Conservation (phyloP, 1,284 basidiomycete species). For the Pascua sp. region DNA sequence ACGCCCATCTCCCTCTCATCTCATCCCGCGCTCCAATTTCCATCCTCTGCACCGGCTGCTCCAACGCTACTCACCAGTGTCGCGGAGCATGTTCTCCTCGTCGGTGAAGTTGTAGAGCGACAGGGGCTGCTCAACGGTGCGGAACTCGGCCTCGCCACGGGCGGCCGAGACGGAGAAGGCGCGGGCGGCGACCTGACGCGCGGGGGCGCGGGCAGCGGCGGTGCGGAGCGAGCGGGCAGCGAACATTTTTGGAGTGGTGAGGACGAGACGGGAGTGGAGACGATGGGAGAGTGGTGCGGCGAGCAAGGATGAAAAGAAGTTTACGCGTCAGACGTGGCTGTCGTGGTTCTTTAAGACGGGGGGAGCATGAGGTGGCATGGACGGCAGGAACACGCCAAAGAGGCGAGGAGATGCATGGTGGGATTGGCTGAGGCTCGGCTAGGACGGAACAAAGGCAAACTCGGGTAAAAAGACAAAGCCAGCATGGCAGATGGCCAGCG, state of each 20-base stretch:
- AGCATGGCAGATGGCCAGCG: too few species aligned
- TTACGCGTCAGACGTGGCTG: too few species aligned
- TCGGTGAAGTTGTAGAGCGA: slow-evolving; percentile 74
- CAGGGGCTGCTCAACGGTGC: slow-evolving; percentile 41
- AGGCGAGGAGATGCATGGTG: too few species aligned
- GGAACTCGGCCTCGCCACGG: slow-evolving; percentile 35
- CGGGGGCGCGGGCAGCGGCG: slow-evolving; percentile 17
- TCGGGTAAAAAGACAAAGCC: too few species aligned
- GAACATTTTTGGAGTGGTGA: slow-evolving; percentile 4
- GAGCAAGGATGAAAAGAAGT: neutral
- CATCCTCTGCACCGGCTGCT: too few species aligned
- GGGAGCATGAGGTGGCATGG: too few species aligned
- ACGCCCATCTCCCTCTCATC: too few species aligned
- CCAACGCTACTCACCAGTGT: slow-evolving; percentile 61
- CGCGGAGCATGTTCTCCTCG: slow-evolving; percentile 85
- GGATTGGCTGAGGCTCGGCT: too few species aligned
- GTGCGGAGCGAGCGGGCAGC: slow-evolving; percentile 17
- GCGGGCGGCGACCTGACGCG: slow-evolving; percentile 11
- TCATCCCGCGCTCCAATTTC: too few species aligned
- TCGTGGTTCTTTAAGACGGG: too few species aligned
- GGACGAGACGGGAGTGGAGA: slow-evolving; percentile 1
- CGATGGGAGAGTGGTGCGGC: neutral
- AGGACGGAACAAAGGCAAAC: too few species aligned
- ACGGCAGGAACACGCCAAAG: too few species aligned
- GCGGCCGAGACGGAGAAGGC: slow-evolving; percentile 25